Evolutionary conservation across 805 yeast genomes (phyloP).

Genomic region (Saturnispora saitoi): DNA sequence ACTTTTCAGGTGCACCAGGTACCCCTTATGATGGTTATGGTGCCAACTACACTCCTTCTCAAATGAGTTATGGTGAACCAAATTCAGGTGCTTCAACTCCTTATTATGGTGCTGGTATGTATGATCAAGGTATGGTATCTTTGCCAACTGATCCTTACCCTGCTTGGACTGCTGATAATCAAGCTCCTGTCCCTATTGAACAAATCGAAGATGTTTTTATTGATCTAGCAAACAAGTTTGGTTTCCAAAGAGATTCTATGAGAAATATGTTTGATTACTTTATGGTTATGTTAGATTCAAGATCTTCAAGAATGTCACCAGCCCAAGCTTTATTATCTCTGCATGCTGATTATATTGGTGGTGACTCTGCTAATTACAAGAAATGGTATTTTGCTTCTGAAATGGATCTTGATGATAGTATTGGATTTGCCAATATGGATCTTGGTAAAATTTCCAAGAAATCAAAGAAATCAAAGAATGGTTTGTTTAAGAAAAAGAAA

Average conservation of each 20-base stretch:
- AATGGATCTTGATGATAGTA: slow-evolving; percentile 74
- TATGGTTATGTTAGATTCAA: slow-evolving; percentile 74
- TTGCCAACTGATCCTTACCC: slow-evolving; percentile 92
- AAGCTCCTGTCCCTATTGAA: slow-evolving; percentile 75
- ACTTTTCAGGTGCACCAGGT: slow-evolving; percentile 54
- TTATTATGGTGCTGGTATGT: slow-evolving; percentile 36
- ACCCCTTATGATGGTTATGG: slow-evolving; percentile 60
- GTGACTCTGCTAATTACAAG: slow-evolving; percentile 76
- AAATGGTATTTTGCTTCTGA: slow-evolving; percentile 89
- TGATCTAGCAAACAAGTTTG: slow-evolving; percentile 74
- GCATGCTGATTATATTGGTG: slow-evolving; percentile 85
- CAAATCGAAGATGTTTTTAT: slow-evolving; percentile 83
- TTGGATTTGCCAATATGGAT: slow-evolving; percentile 76
- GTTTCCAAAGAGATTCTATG: slow-evolving; percentile 90
- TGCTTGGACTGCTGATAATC: slow-evolving; percentile 97
- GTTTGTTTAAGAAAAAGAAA: slow-evolving; percentile 36
- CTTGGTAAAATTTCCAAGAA: slow-evolving; percentile 69
- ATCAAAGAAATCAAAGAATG: slow-evolving; percentile 70
- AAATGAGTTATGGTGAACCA: slow-evolving; percentile 78
- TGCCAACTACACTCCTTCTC: slow-evolving; percentile 60
- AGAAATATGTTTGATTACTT: slow-evolving; percentile 85
- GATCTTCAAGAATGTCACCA: slow-evolving; percentile 84
- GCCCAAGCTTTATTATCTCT: slow-evolving; percentile 75
- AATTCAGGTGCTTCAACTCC: slow-evolving; percentile 95
- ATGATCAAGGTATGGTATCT: slow-evolving; percentile 46